These are phyloP conservation scores for Boletus pseudo-olivaceus DNA, from an alignment of 768 basidiomycete genomes.

Conservation along the genomic window DNA sequence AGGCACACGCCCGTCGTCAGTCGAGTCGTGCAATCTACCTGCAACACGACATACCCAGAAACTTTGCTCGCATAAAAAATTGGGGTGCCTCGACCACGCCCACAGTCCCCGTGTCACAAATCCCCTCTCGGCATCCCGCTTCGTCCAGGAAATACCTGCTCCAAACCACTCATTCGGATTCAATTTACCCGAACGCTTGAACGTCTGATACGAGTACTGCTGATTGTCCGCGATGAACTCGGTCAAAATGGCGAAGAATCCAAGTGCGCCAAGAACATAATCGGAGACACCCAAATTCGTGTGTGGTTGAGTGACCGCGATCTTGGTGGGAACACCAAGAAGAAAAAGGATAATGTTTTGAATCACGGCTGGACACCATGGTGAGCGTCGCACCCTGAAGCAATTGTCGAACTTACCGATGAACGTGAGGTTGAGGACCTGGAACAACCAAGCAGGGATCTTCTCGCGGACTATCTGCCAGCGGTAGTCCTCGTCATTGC, in stretches of 20 bases:
- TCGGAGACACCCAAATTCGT: slow-evolving; percentile 56
- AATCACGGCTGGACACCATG: slow-evolving; percentile 44
- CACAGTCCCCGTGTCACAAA: slow-evolving; percentile 85
- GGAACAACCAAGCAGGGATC: slow-evolving; percentile 53
- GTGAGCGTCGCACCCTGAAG: slow-evolving; percentile 1
- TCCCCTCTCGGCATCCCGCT: slow-evolving; percentile 69
- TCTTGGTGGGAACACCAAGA: slow-evolving; percentile 59
- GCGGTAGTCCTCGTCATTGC: slow-evolving; percentile 87
- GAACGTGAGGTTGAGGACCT: slow-evolving; percentile 61
- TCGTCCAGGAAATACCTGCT: slow-evolving; percentile 62
- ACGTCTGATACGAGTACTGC: slow-evolving; percentile 80
- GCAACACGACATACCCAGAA: slow-evolving; percentile 63
- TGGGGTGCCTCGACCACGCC: slow-evolving; percentile 87
- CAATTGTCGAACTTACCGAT: slow-evolving; percentile 45
- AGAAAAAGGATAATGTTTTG: slow-evolving; percentile 82
- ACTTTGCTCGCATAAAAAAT: slow-evolving; percentile 85
- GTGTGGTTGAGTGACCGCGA: slow-evolving; percentile 53
- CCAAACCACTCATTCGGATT: slow-evolving; percentile 55
- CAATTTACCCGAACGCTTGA: slow-evolving; percentile 52
- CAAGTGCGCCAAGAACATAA: slow-evolving; percentile 53
- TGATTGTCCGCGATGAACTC: slow-evolving; percentile 92
- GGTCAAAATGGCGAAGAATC: slow-evolving; percentile 53
- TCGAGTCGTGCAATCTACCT: not conserved
- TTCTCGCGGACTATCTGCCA: slow-evolving; percentile 75
- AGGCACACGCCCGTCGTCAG: slow-evolving; percentile 2